Evolutionary conservation across 352 stramenopile genomes (phyloP).

Genomic region (Phytophthora palmivora): DNA sequence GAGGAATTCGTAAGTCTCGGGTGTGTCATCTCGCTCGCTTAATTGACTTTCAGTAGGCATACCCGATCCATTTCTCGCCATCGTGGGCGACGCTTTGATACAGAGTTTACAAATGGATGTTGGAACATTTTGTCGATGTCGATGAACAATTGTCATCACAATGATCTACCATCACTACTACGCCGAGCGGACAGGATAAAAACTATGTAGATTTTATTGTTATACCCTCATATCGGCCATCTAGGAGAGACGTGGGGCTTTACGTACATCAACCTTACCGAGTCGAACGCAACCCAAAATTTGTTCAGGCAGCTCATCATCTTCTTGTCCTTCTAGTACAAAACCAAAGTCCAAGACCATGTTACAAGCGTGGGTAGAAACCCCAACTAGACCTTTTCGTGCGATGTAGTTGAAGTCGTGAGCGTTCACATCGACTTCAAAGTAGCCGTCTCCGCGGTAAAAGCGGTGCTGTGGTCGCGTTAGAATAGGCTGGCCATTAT

Average conservation of each 20-base stretch:
- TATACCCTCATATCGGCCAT: not conserved
- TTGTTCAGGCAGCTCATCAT: conserved; percentile 78
- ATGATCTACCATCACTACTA: no score
- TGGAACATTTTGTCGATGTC: no score
- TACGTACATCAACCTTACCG: conserved; percentile 76
- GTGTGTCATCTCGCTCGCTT: conserved; percentile 10
- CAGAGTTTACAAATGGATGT: not conserved
- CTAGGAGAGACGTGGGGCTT: conserved; percentile 53
- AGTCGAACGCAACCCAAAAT: conserved; percentile 78
- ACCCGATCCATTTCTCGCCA: conserved; percentile 14
- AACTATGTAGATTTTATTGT: conserved; percentile 1
- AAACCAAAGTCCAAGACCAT: conserved; percentile 89
- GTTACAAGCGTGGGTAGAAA: conserved; percentile 78
- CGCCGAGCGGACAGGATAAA: no score
- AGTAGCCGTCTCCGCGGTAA: conserved; percentile 74
- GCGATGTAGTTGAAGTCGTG: conserved; percentile 89
- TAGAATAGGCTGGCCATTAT: conserved; percentile 85
- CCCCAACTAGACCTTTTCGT: conserved; percentile 72
- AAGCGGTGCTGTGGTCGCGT: conserved; percentile 84
- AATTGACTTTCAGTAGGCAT: conserved; percentile 1
- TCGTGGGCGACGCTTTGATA: conserved; percentile 18
- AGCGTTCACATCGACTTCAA: conserved; percentile 84
- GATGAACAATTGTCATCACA: no score
- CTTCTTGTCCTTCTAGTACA: conserved; percentile 82
- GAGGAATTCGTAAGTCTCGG: conserved; percentile 51